A percentile compares a stretch with the other conserved stretches of the same genome.
phyloP scores from a whole-genome alignment of 176 grass and related monocot species.

The Zea mays region DNA sequence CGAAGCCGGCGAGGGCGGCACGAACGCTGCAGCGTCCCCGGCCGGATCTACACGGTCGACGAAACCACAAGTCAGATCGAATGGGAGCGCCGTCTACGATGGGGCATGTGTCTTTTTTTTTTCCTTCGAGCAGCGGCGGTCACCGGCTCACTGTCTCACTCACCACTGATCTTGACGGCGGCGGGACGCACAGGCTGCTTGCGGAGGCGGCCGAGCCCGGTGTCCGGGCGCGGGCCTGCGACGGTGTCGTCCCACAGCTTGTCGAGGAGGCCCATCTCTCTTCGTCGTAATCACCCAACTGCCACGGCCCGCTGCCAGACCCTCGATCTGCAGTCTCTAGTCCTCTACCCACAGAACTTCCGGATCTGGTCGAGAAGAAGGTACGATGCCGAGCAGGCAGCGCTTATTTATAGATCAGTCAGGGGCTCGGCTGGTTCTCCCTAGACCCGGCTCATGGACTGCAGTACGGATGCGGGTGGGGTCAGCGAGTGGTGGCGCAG shows the following conservation, averaged over 20 bases:
- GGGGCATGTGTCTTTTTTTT: not conserved
- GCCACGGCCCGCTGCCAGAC: not conserved
- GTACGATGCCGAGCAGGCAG: not conserved
- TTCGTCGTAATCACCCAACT: conserved; percentile 9
- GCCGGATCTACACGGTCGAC: conserved; percentile 46
- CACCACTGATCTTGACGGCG: conserved; percentile 64
- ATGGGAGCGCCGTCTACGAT: not conserved
- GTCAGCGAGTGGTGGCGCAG: not conserved
- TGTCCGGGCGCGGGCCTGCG: conserved; percentile 81
- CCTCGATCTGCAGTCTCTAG: not conserved
- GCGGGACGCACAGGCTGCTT: conserved; percentile 56
- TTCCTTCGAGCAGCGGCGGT: no score
- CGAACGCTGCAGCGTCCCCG: conserved; percentile 35
- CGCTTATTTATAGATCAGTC: conserved; percentile 49
- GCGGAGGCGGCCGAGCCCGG: conserved; percentile 84
- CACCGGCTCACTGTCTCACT: not conserved
- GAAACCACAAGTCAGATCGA: conserved; percentile 33
- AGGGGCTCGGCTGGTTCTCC: not conserved
- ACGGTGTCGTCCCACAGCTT: conserved; percentile 96
- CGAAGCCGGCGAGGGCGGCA: conserved; percentile 43
- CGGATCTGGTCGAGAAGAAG: conserved; percentile 38
- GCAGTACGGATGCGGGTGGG: not conserved
- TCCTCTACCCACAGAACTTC: not conserved
- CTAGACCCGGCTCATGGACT: conserved; percentile 19
- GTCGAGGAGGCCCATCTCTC: conserved; percentile 79